Evolutionary conservation across 2,329 filamentous ascomycete species (phyloP), one percentile per base, ranked within the genome.

Genomic region (Fusarium protoensiforme): DNA sequence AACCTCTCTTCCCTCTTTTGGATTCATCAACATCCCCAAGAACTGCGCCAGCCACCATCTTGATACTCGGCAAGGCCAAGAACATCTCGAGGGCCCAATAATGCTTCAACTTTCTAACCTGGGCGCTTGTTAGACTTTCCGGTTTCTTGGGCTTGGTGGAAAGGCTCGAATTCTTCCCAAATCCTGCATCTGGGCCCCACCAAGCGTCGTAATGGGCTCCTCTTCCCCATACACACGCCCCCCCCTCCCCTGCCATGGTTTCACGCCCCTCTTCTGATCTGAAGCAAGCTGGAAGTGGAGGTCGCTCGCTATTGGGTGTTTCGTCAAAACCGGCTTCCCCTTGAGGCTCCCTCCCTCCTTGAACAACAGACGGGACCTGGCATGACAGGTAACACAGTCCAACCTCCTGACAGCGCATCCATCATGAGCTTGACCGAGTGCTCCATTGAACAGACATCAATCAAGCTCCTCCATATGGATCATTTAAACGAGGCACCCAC

Each of bases 181-280:
- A 67, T 39, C 48, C 43, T 39, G 24, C 64, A 39, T 53, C 18
- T 20, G 13, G 41, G 54, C 46, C 68, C 72, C 72, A 72, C 71
- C 63, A 51, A 67, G 71, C 72, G 72, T 74, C 72, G 71, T 74
- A 74, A 74, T 74, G 65, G 61, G 54, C 67, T 65, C 63, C 62
- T 22, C 38, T 53, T 20, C 59, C 36, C 63, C 51, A 13, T 33
- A 38, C 24, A 48, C 20, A 65, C 72, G 31, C 61, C 61, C 56
- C 39, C 22, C 14, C 14, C 27, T n/a, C 33, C 53, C 18, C 29
- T 53, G 35, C 36, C n/a, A 51, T 29, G 22, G 10, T n/a, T 53
- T 24, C 53, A 31, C 39, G 3, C 71, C 69, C 66, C 61, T 56
- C 48, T 64, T 24, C 24, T 24, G 24, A 24, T 70, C 68, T 59